Evolutionary conservation across 768 basidiomycete species (phyloP), one percentile per base, ranked within the genome.

Genomic region (Mycena capillaripes): DNA sequence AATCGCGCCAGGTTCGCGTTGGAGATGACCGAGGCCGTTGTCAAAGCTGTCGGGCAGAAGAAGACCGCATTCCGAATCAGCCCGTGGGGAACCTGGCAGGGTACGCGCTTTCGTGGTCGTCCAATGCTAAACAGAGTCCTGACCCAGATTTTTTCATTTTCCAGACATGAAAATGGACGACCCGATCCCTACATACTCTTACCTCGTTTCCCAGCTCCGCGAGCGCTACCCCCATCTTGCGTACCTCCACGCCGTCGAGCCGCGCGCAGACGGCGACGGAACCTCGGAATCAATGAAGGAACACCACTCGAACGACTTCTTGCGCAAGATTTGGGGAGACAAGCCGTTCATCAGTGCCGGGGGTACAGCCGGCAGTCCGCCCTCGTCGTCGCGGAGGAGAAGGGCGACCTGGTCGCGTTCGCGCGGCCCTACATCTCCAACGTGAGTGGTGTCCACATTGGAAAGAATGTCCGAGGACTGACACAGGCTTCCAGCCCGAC

Each of bases 91-190:
- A 44, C 42, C 42, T 16, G 1, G 16, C 42, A 17, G 16, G 42
- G 42, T 44, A 44, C 14, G 42, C 42, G 6, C 16, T 12, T 21
- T 17, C 6, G 6, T 17, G 19, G 42, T 17, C 14, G 6, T 44
- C 16, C 16, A 21, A 44, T 14, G 19, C 42, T 44, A 17, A 44
- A 16, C n/a, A 34, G 10, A 30, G n/a, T 9, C 7, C 19, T 79
- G 78, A 75, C 42, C 80, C 10, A 40, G 36, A 64, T 34, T 38
- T 11, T n/a, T 4, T 44, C 19, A 2, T 2, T 17, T 44, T 17
- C 19, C 42, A 44, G 42, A 44, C 6, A 44, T 44, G 42, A 44
- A 6, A 7, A 44, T 17, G n/a, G n/a, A n/a, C 4, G n/a, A n/a
- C n/a, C 42, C 42, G 16, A 44, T 6, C 16, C 42, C 42, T 16